Percentiles rank a stretch among this genome's conserved stretches.
Evolutionary conservation across 176 grass and related monocot genomes (phyloP).

Genomic region (Eragrostis curvula): DNA sequence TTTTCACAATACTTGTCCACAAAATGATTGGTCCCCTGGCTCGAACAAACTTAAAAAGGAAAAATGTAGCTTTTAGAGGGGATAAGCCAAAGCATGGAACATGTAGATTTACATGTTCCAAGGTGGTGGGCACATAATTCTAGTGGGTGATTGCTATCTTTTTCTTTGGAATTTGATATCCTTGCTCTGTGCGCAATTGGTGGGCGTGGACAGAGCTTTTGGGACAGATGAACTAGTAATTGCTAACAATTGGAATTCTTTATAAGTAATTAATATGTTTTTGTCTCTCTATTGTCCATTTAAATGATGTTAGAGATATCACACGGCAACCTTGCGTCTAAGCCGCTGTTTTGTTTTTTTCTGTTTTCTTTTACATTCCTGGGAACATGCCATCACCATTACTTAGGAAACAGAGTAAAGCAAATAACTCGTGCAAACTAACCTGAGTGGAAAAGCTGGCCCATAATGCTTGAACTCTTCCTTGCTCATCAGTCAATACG

Average conservation of each 20-base stretch:
- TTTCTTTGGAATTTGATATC: not conserved
- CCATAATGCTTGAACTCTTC: constrained; percentile 98
- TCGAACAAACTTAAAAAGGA: not conserved
- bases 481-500: constrained; percentile 94
- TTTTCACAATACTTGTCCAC: not conserved
- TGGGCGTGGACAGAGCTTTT: not conserved
- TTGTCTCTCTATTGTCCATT: constrained; percentile 19
- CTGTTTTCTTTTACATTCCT: constrained; percentile 59
- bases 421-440: constrained; percentile 42
- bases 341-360: constrained; percentile 56
- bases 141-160: not conserved
- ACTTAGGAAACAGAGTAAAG: constrained; percentile 44
- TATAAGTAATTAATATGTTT: not conserved
- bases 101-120: not conserved
- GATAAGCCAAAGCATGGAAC: not conserved
- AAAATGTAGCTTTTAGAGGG: not conserved
- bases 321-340: constrained; percentile 51
- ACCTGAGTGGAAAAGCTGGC: constrained; percentile 99
- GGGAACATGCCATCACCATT: constrained; percentile 43
- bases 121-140: not conserved
- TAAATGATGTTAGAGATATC: constrained; percentile 40
- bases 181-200: not conserved
- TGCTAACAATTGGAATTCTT: not conserved
- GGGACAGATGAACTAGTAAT: not conserved
- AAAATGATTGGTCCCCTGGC: not conserved